Evolutionary conservation across 1,139 yeast species (phyloP).

Genomic region (Sugiyamaella xylanicola): DNA sequence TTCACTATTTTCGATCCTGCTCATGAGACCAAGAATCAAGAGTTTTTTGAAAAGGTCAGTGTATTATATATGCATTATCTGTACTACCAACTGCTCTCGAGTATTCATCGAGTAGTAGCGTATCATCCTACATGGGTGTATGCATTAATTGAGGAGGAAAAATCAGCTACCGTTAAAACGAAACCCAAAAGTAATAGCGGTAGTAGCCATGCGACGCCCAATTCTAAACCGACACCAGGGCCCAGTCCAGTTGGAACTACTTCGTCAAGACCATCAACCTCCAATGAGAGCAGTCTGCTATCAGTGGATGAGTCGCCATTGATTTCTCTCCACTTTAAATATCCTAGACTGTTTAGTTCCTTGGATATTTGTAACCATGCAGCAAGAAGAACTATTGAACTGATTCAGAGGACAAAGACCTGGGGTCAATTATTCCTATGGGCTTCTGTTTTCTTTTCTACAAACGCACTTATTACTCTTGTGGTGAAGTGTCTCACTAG

Average conservation of each 20-base stretch:
- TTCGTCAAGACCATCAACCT: not conserved
- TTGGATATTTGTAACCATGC: constrained; percentile 33
- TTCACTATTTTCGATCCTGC: constrained; percentile 6
- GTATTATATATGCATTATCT: constrained; percentile 29
- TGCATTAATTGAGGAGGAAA: constrained; percentile 24
- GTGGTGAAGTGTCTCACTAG: constrained; percentile 35
- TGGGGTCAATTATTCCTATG: constrained; percentile 28
- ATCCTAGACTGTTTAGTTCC: constrained; percentile 31
- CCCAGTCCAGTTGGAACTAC: constrained; percentile 3
- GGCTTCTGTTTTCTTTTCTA: constrained; percentile 30
- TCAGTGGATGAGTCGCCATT: constrained; percentile 16
- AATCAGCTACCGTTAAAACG: constrained; percentile 1
- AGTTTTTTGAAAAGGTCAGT: constrained; percentile 16
- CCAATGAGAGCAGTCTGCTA: not conserved
- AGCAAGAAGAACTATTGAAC: constrained; percentile 31
- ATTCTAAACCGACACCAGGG: constrained; percentile 3
- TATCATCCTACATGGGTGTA: constrained; percentile 39
- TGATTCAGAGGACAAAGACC: constrained; percentile 21
- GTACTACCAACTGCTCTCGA: constrained; percentile 34
- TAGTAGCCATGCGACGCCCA: constrained; percentile 6
- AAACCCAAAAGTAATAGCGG: constrained; percentile 3
- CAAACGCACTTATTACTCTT: constrained; percentile 34
- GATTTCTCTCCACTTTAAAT: constrained; percentile 19
- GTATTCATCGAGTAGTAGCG: constrained; percentile 38
- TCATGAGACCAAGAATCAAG: constrained; percentile 11